phyloP scores from a whole-genome alignment of 2,329 filamentous ascomycete genomes.

The Beauveria varroae region DNA sequence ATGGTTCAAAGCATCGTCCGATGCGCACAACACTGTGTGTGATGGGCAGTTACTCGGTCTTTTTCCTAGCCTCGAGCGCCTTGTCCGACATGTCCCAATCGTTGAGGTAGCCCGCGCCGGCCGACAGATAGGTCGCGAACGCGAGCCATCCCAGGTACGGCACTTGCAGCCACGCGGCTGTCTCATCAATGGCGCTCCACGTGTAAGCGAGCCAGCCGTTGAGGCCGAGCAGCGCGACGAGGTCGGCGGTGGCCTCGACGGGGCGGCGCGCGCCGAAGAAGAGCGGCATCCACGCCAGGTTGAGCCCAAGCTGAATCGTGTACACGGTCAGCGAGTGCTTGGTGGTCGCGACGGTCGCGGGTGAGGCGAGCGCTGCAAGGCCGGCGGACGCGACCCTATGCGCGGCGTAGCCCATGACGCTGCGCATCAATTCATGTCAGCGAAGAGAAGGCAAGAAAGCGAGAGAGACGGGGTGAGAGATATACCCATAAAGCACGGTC shows the following conservation, averaged over 20 bases:
- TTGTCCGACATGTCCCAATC: slow-evolving; percentile 49
- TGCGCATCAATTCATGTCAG: slow-evolving; percentile 15
- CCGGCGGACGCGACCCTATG: slow-evolving; percentile 66
- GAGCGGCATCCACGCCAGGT: slow-evolving; percentile 84
- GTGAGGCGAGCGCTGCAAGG: slow-evolving; percentile 47
- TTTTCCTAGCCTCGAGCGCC: not conserved
- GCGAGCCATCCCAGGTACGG: slow-evolving; percentile 83
- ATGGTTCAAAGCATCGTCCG: not conserved
- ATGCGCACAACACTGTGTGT: no score
- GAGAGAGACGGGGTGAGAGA: not conserved
- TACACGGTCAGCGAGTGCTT: slow-evolving; percentile 72
- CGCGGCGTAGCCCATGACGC: slow-evolving; percentile 80
- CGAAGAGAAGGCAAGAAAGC: not conserved
- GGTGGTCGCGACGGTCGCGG: slow-evolving; percentile 49
- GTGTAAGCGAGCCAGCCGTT: slow-evolving; percentile 68
- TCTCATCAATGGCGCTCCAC: slow-evolving; percentile 67
- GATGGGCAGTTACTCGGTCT: not conserved
- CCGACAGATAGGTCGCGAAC: slow-evolving; percentile 81
- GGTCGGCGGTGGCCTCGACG: slow-evolving; percentile 66
- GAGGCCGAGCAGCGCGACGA: slow-evolving; percentile 62
- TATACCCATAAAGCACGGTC: slow-evolving; percentile 56
- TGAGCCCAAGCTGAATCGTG: slow-evolving; percentile 76
- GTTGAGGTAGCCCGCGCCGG: slow-evolving; percentile 61
- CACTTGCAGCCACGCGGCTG: slow-evolving; percentile 64
- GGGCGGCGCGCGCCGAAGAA: slow-evolving; percentile 78